Conservation (phyloP, 2,329 filamentous ascomycete species). For the Cladosporium halotolerans region DNA sequence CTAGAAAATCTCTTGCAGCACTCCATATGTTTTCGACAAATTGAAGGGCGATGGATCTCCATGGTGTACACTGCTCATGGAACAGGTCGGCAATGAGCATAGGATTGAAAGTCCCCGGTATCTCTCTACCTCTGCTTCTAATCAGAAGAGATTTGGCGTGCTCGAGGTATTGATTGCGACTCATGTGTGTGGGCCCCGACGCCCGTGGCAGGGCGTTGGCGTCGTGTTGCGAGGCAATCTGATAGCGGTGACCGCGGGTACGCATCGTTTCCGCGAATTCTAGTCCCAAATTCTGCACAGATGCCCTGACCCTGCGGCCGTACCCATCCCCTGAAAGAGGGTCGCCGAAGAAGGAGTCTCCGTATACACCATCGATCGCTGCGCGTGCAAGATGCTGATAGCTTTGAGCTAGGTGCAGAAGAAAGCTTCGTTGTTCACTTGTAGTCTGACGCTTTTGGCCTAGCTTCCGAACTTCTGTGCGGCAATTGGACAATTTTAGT, state of each 20-base stretch:
- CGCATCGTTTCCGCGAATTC: conserved; percentile 42
- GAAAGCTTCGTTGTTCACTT: conserved; percentile 43
- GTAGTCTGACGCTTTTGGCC: conserved; percentile 44
- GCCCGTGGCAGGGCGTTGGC: background rate
- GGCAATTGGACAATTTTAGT: conserved; percentile 30
- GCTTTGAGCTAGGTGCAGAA: conserved; percentile 41
- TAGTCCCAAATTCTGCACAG: conserved; percentile 45
- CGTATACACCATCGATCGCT: conserved; percentile 49
- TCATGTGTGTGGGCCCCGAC: background rate
- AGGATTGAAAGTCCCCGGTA: conserved; percentile 57
- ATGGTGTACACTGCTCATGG: conserved; percentile 54
- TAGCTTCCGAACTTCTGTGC: conserved; percentile 39
- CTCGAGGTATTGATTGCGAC: background rate
- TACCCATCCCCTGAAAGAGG: conserved; percentile 24
- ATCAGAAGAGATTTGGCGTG: background rate
- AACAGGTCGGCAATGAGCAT: conserved; percentile 56
- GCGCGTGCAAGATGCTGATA: conserved; percentile 41
- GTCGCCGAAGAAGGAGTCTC: conserved; percentile 45
- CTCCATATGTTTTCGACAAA: conserved; percentile 23
- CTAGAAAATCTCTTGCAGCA: conserved; percentile 29
- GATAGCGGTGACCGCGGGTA: conserved; percentile 34
- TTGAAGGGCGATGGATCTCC: conserved; percentile 24
- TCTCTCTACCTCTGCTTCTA: conserved; percentile 41
- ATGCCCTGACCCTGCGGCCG: conserved; percentile 45
- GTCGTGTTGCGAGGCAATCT: conserved; percentile 23